Base-by-base conservation (phyloP, 768 basidiomycete genomes). In the Boletus vinaceobasis region DNA sequence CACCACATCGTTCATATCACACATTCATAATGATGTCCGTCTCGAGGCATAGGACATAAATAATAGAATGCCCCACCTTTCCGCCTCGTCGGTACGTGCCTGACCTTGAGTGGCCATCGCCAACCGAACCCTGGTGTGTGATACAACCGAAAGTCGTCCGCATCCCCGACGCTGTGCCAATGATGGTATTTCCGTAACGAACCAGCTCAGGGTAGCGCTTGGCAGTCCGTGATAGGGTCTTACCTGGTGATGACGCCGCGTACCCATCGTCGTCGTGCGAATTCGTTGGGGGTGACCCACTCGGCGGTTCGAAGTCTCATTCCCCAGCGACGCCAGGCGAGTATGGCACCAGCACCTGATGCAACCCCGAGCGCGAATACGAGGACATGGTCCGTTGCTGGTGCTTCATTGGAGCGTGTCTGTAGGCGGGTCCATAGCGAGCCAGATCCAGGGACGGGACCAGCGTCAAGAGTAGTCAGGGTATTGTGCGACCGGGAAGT, bases 111-210 rank as follows among this genome's bases (percentile, higher is more conserved):
- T 0, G 88, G 90, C 78, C 83, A 88, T 45, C 77, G 74, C 76
- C 86, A 92, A 33, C 90, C 87, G 27, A 90, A 65, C 0, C 80
- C 77, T 0, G 95, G 94, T 0, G 86, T 93, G 65, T 98, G 95
- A 61, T 85, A 97, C 31, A 98, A 47, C 46, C 73, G 70, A 69
- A 96, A 94, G 65, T 92, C 92, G 70, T 98, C 95, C 13, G 80
- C 85, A 63, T 94, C 92, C 4, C 89, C 89, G 48, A 93, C 91
- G 57, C 90, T 91, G 56, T 43, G 36, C 19, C 45, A 14, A 39
- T 27, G 33, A 37, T 17, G 27, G 19, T 27, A 15, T 42, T 31
- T 23, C 29, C 52, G 15, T 39, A 31, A 56, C n/a, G 43, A 42
- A 32, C 40, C 38, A 52, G 52, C 27, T 52, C 48, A 53, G 29